phyloP scores from a whole-genome alignment of 164 flowering plant species.

The Piper longum region DNA sequence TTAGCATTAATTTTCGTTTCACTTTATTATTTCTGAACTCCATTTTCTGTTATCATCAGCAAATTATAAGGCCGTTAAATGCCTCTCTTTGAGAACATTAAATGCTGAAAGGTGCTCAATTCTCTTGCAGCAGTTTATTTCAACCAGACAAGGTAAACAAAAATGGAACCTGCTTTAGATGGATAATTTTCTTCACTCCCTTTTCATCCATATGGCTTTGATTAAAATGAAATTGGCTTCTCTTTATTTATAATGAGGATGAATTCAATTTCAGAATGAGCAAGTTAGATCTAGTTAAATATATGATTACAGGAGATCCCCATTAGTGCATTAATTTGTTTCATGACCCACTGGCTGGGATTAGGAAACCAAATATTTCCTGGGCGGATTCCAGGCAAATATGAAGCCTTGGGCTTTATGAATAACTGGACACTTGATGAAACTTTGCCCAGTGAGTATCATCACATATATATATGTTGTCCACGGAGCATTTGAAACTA shows the following conservation, averaged over 20 bases:
- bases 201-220: not conserved
- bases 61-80: slow-evolving; percentile 80
- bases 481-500: too few species aligned
- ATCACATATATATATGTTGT: too few species aligned
- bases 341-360: not conserved
- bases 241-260: not conserved
- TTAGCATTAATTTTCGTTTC: not conserved
- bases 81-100: slow-evolving; percentile 63
- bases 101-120: slow-evolving; percentile 71
- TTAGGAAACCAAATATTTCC: too few species aligned
- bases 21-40: not conserved
- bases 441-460: too few species aligned
- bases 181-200: not conserved
- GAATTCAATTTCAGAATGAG: not conserved
- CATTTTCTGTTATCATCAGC: slow-evolving; percentile 23
- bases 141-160: slow-evolving; percentile 65
- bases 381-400: too few species aligned
- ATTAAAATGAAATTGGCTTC: not conserved
- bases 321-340: not conserved
- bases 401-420: too few species aligned
- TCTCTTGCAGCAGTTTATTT: slow-evolving; percentile 59
- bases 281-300: not conserved
- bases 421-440: too few species aligned
- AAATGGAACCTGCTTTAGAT: not conserved
- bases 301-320: not conserved